Base-by-base conservation (phyloP, 2,329 filamentous ascomycete species). In the Cladosporium oxysporum region DNA sequence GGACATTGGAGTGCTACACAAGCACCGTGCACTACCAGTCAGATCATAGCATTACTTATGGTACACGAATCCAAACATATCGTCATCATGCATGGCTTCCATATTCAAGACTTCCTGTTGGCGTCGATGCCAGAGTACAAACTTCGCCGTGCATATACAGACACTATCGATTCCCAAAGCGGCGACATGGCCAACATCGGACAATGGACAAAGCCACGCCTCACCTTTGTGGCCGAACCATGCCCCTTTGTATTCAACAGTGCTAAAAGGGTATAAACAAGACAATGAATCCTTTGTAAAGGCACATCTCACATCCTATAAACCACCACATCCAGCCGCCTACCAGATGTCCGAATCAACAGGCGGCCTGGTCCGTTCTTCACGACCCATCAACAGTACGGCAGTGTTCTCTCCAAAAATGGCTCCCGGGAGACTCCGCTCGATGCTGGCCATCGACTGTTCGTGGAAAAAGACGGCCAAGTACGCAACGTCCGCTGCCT, bases 381-480 rank as follows among this genome's bases (percentile, higher is more conserved):
- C 41, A 21, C 41, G 1, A 21, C n/a, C n/a, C 41, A 47, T n/a
- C 11, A 4, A 21, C 41, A 21, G 37, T 3, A 18, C 26, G 8
- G 53, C 53, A 18, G 21, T 33, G 11, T 16, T 18, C 18, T 26
- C 55, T 58, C 31, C 55, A 28, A 58, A 2, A 3, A 58, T 41
- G 31, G 55, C 29, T 4, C 21, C 28, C 28, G 11, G 16, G 5
- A 3, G 16, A 18, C n/a, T 55, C 28, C 8, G 52, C 16, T 33
- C 52, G 49, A 67, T 67, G 66, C 55, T 57, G 49, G 64, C 12
- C 50, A 61, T 69, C 58, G 49, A 47, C 41, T 47, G 29, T 21
- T 14, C 41, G 4, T 37, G 47, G 7, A 66, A 63, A 53, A 44
- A 55, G 35, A 41, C 35, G 35, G 1, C 47, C 12, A 58, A 33